Conservation (phyloP, 441 rosid species). For the Euphorbia celastroides region DNA sequence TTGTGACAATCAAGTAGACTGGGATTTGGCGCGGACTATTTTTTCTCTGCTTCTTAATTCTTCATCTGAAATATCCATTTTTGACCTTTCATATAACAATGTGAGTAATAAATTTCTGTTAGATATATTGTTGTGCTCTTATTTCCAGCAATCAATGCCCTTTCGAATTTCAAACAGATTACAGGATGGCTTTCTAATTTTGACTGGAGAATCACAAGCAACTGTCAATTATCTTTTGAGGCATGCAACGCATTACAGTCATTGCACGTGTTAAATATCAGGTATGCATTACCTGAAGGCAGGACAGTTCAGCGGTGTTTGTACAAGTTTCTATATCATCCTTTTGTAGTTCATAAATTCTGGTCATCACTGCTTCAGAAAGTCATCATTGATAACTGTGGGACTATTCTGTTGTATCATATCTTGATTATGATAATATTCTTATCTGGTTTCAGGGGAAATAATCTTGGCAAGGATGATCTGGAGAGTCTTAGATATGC, state of each 20-base stretch:
- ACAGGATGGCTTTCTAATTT: conserved; percentile 78
- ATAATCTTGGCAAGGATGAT: conserved; percentile 54
- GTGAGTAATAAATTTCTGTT: conserved; percentile 38
- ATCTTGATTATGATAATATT: conserved; percentile 17
- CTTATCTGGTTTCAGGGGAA: conserved; percentile 51
- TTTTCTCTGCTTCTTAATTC: conserved; percentile 54
- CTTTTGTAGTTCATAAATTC: background rate
- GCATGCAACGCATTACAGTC: conserved; percentile 49
- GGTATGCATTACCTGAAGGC: conserved; percentile 34
- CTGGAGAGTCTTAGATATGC: conserved; percentile 51
- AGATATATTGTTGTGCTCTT: conserved; percentile 12
- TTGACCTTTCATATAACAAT: conserved; percentile 79
- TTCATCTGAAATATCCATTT: conserved; percentile 44
- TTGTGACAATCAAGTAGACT: conserved; percentile 45
- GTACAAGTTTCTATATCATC: background rate
- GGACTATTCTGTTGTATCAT: background rate
- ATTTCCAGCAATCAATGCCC: background rate
- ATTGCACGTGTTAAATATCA: conserved; percentile 54
- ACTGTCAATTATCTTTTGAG: conserved; percentile 22
- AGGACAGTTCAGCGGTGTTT: conserved; percentile 5
- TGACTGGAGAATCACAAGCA: conserved; percentile 36
- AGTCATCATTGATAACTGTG: conserved; percentile 11
- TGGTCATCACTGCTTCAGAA: too few relatives aligned
- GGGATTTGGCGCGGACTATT: conserved; percentile 37
- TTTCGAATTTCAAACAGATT: conserved; percentile 37